phyloP scores from a whole-genome alignment of 306 rosid genomes.

The Pyrus bretschneideri region DNA sequence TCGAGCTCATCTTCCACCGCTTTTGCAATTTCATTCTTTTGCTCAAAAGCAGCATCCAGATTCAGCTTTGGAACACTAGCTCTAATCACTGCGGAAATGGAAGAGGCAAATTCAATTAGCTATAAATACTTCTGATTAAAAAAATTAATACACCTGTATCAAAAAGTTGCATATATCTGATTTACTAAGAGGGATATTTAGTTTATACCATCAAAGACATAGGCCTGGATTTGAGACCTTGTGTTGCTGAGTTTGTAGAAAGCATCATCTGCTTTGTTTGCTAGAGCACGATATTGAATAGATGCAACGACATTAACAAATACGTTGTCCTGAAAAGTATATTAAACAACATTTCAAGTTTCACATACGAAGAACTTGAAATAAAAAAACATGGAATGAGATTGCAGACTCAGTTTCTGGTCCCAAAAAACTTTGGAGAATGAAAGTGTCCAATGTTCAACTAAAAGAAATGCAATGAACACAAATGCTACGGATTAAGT shows the following conservation, averaged over 20 bases:
- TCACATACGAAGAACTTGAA: neutral
- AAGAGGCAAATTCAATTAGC: slow-evolving; percentile 14
- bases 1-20: slow-evolving; percentile 91
- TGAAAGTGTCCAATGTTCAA: neutral
- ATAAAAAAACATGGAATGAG: neutral
- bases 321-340: slow-evolving; percentile 68
- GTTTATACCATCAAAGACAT: slow-evolving; percentile 81
- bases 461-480: slow-evolving; percentile 3
- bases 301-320: slow-evolving; percentile 94
- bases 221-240: slow-evolving; percentile 81
- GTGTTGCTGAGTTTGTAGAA: slow-evolving; percentile 95
- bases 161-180: neutral
- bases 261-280: slow-evolving; percentile 76
- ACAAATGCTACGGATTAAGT: neutral
- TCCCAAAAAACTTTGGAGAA: neutral
- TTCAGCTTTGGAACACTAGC: slow-evolving; percentile 86
- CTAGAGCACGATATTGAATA: slow-evolving; percentile 81
- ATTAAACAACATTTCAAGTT: slow-evolving; percentile 15
- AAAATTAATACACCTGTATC: neutral
- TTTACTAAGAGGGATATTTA: slow-evolving; percentile 13
- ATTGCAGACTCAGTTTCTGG: neutral
- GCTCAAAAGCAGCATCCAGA: slow-evolving; percentile 90
- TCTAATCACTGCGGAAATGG: slow-evolving; percentile 54
- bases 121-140: neutral
- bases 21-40: slow-evolving; percentile 86